These are phyloP conservation scores for Elaeagnus macrophylla DNA, from an alignment of 306 rosid species.

Conservation along the genomic window DNA sequence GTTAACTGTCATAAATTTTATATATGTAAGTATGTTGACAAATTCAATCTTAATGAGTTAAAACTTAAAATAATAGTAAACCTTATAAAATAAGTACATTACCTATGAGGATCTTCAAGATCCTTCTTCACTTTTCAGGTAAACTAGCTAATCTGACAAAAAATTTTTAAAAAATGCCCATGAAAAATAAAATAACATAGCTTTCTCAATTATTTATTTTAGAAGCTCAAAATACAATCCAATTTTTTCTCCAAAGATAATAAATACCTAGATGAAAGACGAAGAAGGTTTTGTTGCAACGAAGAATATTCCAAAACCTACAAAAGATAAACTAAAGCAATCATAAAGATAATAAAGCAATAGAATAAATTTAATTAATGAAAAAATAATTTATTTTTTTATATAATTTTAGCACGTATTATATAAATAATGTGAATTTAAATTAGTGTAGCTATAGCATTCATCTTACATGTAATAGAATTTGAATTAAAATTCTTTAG, in stretches of 20 bases:
- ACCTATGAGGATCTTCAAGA: constrained; percentile 85
- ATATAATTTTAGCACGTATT: no score
- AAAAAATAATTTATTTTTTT: no score
- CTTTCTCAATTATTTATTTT: constrained; percentile 6
- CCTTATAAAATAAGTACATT: constrained; percentile 16
- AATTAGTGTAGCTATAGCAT: no score
- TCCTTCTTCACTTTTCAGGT: constrained; percentile 65
- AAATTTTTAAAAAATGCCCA: constrained; percentile 6
- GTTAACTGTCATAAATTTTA: no score
- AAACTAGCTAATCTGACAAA: constrained; percentile 58
- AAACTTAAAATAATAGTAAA: no score
- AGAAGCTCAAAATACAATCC: constrained; percentile 3
- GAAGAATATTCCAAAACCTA: constrained; percentile 61
- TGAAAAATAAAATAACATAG: constrained; percentile 8
- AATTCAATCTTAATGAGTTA: no score
- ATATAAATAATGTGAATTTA: no score
- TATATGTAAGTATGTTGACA: neutral
- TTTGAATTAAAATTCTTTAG: no score
- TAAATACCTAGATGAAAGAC: constrained; percentile 75
- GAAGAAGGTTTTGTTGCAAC: constrained; percentile 61
- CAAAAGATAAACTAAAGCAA: constrained; percentile 1
- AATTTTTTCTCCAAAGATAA: constrained; percentile 8
- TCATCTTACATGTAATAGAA: no score
- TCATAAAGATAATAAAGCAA: neutral
- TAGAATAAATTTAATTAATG: no score